phyloP scores from a whole-genome alignment of 1,139 yeast genomes.

The Yamadazyma atlantica region DNA sequence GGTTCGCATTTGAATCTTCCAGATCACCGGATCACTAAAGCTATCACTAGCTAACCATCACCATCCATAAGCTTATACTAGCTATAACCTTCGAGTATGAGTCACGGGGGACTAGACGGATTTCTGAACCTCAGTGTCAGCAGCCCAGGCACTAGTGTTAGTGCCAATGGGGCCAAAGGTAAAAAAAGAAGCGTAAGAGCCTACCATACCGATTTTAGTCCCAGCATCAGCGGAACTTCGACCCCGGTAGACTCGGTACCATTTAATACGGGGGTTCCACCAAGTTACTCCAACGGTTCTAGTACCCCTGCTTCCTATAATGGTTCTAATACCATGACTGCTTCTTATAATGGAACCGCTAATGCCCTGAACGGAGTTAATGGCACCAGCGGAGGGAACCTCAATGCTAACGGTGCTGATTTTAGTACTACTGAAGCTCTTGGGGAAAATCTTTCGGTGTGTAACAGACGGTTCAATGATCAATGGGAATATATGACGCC shows the following conservation, averaged over 20 bases:
- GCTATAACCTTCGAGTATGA: no score
- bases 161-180: conserved; percentile 4
- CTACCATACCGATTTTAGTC: conserved; percentile 26
- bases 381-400: no score
- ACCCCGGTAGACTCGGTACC: no score
- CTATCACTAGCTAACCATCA: no score
- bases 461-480: conserved; percentile 53
- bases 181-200: conserved; percentile 50
- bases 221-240: no score
- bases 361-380: no score
- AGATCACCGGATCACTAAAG: no score
- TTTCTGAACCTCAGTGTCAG: conserved; percentile 4
- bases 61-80: no score
- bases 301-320: not conserved
- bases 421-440: not conserved
- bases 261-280: not conserved
- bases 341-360: no score
- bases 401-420: no score
- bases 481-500: conserved; percentile 48
- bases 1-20: no score
- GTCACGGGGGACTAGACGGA: not conserved
- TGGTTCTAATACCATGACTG: not conserved
- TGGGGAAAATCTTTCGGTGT: conserved; percentile 41
- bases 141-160: not conserved
- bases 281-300: no score